These are phyloP conservation scores for Populus euphratica DNA, from an alignment of 345 rosid genomes.

Conservation along the genomic window DNA sequence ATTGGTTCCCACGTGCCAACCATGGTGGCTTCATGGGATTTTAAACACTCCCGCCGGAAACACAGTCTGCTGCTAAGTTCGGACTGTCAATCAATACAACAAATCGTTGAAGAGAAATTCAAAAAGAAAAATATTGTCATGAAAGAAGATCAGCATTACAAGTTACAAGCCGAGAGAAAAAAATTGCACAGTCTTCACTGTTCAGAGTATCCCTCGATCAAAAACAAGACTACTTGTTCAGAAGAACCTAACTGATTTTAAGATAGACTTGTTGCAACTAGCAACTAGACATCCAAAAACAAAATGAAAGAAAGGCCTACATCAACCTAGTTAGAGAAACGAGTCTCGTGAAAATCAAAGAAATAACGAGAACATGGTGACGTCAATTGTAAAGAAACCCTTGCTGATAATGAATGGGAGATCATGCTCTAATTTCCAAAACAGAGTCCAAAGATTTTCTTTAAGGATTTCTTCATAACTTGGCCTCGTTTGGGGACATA, in stretches of 20 bases:
- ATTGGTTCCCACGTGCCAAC: neutral
- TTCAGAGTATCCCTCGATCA: neutral
- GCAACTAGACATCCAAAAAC: neutral
- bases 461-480: slow-evolving; percentile 37
- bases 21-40: neutral
- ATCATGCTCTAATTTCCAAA: neutral
- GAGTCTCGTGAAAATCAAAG: neutral
- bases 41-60: neutral
- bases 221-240: neutral
- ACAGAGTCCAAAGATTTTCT: slow-evolving; percentile 20
- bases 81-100: neutral
- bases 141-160: neutral
- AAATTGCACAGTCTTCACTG: neutral
- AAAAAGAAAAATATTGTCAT: neutral
- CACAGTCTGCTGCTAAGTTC: neutral
- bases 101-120: neutral
- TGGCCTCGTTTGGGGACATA: slow-evolving; percentile 46
- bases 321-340: neutral
- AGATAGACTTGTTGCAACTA: neutral
- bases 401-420: neutral
- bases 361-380: neutral
- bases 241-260: neutral
- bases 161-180: neutral
- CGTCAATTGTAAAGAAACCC: neutral
- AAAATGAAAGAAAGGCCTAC: neutral